Percentiles rank a stretch among this genome's conserved stretches.
These are phyloP conservation scores for Pseudogymnoascus sp. DNA, from an alignment of 2,329 filamentous ascomycete species.

Conservation along the genomic window DNA sequence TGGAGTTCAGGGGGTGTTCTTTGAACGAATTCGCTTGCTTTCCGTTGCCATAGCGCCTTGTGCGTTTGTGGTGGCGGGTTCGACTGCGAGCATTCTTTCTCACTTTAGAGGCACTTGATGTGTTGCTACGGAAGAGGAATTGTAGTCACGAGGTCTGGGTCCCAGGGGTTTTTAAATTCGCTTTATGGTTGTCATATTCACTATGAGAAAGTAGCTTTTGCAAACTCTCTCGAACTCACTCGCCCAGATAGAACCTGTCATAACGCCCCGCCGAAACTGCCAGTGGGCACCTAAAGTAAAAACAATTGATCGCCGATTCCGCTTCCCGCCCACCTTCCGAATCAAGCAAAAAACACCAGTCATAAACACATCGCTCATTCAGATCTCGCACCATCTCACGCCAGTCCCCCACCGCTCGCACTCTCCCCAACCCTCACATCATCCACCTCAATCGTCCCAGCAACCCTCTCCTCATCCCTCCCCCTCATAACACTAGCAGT, in stretches of 20 bases:
- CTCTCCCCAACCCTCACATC: constrained; percentile 54
- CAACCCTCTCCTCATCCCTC: constrained; percentile 27
- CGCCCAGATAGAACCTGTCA: neutral
- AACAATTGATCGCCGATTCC: neutral
- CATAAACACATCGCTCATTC: neutral
- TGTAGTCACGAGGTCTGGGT: neutral
- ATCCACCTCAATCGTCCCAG: constrained; percentile 34
- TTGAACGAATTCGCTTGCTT: constrained; percentile 9
- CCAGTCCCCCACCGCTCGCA: constrained; percentile 41
- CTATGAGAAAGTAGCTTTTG: constrained; percentile 1
- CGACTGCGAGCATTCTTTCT: constrained; percentile 8
- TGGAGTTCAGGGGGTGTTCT: neutral
- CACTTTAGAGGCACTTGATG: constrained; percentile 3
- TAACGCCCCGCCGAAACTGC: constrained; percentile 1
- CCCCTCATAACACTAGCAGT: constrained; percentile 36
- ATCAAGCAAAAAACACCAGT: neutral
- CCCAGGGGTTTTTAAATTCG: neutral
- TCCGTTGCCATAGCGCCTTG: neutral
- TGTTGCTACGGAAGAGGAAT: constrained; percentile 7
- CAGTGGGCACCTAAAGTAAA: neutral
- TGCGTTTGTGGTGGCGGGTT: constrained; percentile 1
- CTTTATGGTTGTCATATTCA: neutral
- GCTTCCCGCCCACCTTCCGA: neutral
- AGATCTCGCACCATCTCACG: neutral
- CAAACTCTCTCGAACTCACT: neutral